These are phyloP conservation scores for Cynara cardunculus DNA, from an alignment of 129 eudicot genomes.

Conservation along the genomic window DNA sequence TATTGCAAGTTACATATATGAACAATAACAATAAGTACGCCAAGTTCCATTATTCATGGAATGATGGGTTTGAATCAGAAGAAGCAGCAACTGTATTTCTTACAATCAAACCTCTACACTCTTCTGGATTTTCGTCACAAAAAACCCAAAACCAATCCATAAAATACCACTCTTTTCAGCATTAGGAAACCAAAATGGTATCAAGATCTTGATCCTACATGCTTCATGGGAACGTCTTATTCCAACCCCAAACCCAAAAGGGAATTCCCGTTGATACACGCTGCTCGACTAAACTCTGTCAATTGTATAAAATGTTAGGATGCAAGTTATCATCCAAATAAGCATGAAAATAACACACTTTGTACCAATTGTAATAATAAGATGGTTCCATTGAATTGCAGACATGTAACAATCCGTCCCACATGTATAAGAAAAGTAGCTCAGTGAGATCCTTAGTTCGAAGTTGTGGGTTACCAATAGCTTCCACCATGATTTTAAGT, in stretches of 20 bases:
- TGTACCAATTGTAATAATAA: background rate
- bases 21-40: background rate
- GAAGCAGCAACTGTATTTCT: background rate
- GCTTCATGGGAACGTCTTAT: slow-evolving; percentile 21
- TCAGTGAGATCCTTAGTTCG: no score
- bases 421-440: no score
- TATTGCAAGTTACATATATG: background rate
- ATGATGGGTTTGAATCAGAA: no score
- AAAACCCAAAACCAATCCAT: background rate
- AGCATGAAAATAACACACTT: background rate
- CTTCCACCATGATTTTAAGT: no score
- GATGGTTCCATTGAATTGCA: background rate
- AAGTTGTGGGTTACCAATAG: no score
- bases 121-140: background rate
- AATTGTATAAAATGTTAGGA: slow-evolving; percentile 4
- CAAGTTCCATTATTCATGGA: background rate
- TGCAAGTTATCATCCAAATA: slow-evolving; percentile 4
- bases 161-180: slow-evolving; percentile 15
- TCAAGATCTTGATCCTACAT: slow-evolving; percentile 29
- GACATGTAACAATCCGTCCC: no score
- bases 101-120: background rate
- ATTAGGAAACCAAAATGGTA: slow-evolving; percentile 8
- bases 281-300: slow-evolving; percentile 15
- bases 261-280: no score
- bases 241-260: no score